A percentile compares a stretch with the other conserved stretches of the same genome.
Evolutionary conservation across 345 rosid species (phyloP).

Genomic region (Corchorus olitorius): DNA sequence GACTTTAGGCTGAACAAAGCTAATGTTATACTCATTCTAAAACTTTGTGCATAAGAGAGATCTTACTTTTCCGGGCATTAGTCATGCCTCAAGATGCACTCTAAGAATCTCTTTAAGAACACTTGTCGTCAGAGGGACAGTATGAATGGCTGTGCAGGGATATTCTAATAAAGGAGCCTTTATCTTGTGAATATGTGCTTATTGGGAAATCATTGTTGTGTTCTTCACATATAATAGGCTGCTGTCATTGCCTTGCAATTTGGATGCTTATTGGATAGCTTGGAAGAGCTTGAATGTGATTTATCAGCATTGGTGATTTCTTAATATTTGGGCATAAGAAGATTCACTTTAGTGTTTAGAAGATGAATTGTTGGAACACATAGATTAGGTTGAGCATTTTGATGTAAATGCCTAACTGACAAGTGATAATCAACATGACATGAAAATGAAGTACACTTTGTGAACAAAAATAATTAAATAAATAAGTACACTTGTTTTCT

Average conservation of each 20-base stretch:
- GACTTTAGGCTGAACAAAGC: too few species aligned
- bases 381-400: background rate
- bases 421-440: background rate
- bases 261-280: background rate
- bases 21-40: too few species aligned
- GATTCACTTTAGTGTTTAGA: background rate
- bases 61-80: background rate
- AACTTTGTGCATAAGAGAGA: background rate
- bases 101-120: background rate
- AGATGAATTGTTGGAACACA: background rate
- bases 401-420: background rate
- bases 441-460: background rate
- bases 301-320: background rate
- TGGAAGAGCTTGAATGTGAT: background rate
- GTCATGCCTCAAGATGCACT: background rate
- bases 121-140: background rate
- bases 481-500: background rate
- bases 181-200: background rate
- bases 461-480: too few species aligned
- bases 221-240: background rate
- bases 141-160: background rate
- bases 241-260: background rate
- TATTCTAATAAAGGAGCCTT: background rate
- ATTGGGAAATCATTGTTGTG: background rate
- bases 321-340: background rate